A percentile compares a stretch with the other conserved stretches of the same genome.
Conservation (phyloP, 345 rosid genomes). For the Syzygium aqueum region DNA sequence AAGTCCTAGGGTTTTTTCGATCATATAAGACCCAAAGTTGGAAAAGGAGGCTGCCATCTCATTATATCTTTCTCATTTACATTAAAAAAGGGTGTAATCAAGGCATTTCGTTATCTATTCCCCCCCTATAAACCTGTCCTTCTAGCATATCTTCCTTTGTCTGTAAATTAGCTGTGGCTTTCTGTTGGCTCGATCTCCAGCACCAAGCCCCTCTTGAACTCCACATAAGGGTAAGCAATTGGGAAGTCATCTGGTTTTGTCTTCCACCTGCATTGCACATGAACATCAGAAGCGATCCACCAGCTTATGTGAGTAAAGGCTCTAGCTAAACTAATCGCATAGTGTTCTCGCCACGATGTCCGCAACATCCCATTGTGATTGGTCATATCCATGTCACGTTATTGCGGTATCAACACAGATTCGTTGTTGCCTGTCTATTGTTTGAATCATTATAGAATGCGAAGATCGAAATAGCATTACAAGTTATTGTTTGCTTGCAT, state of each 20-base stretch:
- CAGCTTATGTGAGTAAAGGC: not conserved
- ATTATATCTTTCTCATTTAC: not conserved
- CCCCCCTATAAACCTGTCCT: not conserved
- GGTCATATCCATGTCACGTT: not conserved
- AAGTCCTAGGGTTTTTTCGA: not conserved
- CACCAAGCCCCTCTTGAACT: constrained; percentile 54
- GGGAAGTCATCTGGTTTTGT: constrained; percentile 59
- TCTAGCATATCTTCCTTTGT: not conserved
- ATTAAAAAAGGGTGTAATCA: not conserved
- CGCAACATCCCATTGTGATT: not conserved
- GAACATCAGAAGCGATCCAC: not conserved
- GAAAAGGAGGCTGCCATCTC: not conserved
- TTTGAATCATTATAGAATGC: not conserved
- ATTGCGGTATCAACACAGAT: not conserved
- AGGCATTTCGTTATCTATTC: not conserved
- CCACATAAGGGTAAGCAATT: constrained; percentile 71
- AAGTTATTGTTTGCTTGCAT: not conserved
- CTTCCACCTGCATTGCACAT: constrained; percentile 46
- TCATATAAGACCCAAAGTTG: not conserved
- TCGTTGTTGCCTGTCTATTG: too few species aligned
- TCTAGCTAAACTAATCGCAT: not conserved
- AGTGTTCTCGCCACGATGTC: not conserved
- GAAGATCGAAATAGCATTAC: not conserved
- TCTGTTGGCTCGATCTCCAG: constrained; percentile 43
- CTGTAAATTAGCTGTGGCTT: not conserved